These are phyloP conservation scores for Scheffersomyces lignicola DNA, from an alignment of 1,139 yeast genomes.

Conservation along the genomic window DNA sequence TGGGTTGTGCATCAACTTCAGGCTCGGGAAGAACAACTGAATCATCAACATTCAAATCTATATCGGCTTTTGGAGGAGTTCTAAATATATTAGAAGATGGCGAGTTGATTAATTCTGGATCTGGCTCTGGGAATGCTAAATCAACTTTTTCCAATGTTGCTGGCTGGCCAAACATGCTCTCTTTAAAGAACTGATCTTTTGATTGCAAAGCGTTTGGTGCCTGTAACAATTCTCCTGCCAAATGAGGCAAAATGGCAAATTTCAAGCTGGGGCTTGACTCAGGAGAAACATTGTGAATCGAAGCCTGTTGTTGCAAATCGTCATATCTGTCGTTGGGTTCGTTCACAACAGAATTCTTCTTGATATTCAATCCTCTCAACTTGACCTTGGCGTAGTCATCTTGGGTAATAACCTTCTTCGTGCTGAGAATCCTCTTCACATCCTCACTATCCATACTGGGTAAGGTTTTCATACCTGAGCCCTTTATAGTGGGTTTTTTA, in stretches of 20 bases:
- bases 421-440: slow-evolving; percentile 39
- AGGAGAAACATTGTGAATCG: slow-evolving; percentile 36
- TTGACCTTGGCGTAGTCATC: slow-evolving; percentile 44
- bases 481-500: slow-evolving; percentile 36
- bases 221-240: slow-evolving; percentile 35
- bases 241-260: slow-evolving; percentile 25
- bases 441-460: slow-evolving; percentile 54
- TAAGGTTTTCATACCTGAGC: slow-evolving; percentile 43
- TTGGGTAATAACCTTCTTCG: slow-evolving; percentile 41
- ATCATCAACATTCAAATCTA: neutral
- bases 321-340: slow-evolving; percentile 29
- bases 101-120: slow-evolving; percentile 30
- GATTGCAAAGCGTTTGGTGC: slow-evolving; percentile 35
- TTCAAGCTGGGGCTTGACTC: slow-evolving; percentile 22
- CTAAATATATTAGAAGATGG: slow-evolving; percentile 23
- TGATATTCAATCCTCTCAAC: slow-evolving; percentile 26
- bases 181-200: slow-evolving; percentile 41
- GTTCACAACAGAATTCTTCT: slow-evolving; percentile 32
- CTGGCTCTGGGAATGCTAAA: slow-evolving; percentile 34
- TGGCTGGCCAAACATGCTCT: slow-evolving; percentile 17
- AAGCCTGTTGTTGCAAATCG: slow-evolving; percentile 40
- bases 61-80: slow-evolving; percentile 22
- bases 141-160: neutral
- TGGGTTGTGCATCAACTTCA: neutral
- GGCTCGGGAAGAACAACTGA: no score